phyloP scores from a whole-genome alignment of 495 filamentous ascomycete genomes.

The Neurospora africana region DNA sequence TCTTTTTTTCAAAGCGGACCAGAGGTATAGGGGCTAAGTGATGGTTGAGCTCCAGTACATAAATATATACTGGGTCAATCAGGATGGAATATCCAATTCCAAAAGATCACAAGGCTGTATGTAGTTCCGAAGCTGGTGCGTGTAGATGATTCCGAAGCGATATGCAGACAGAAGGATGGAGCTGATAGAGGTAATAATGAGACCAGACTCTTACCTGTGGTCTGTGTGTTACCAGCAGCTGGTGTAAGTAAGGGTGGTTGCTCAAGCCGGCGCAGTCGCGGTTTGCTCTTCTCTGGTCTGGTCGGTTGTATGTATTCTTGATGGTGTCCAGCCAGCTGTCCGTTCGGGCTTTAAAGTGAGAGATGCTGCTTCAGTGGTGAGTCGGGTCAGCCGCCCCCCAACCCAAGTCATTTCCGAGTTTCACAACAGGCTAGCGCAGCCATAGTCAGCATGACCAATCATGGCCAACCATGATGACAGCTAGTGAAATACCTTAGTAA shows the following conservation, averaged over 20 bases:
- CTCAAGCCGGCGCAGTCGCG: neutral
- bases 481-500: neutral
- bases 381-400: neutral
- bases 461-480: neutral
- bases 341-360: neutral
- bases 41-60: neutral
- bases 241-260: neutral
- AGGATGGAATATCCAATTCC: neutral
- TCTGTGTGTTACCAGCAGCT: neutral
- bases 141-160: neutral
- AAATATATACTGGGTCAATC: neutral
- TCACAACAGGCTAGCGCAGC: neutral
- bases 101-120: neutral
- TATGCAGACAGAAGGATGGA: neutral
- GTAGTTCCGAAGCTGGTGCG: neutral
- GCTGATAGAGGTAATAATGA: neutral
- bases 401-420: neutral
- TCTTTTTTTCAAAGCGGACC: neutral
- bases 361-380: neutral
- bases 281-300: neutral
- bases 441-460: neutral
- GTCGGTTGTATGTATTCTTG: neutral
- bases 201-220: neutral
- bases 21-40: neutral
- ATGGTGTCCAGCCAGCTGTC: neutral